Evolutionary conservation across 78 protist genomes (phyloP), one percentile per base, ranked within the genome.

Genomic region (Polysphondylium violaceum): DNA sequence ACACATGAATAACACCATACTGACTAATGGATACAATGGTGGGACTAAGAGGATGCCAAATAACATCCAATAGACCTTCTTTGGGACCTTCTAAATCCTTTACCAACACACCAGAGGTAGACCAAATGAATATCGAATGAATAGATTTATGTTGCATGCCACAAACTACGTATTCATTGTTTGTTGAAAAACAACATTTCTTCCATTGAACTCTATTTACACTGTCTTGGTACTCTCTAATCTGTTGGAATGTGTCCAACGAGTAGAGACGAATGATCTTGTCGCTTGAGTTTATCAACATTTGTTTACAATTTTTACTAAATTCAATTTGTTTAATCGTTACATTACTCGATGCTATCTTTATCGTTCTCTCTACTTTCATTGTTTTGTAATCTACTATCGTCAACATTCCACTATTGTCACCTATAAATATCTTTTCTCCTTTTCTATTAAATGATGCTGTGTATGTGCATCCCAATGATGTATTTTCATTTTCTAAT

Each of bases 11-110:
- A 11, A 77, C 35, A 44, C 96, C 96, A 17, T 72, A 12, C 14
- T 25, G 31, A 31, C 60, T 25, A 11, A 72, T 55, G 1, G 79
- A 31, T 29, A 87, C 53, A 3, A 93, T 65, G 9, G 77, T 76
- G 5, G 96, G 96, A 27, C 93, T 53, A 35, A 76, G 29, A 21
- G 96, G 96, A 61, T 93, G 96, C 96, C 96, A 93, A 19, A 38
- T 0, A 0, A 88, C 61, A 56, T 90, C 94, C 0, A 50, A 58
- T 1, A 94, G n/a, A 12, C 96, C 96, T 47, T 94, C 96, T 40
- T 78, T 94, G 38, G 96, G 96, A 31, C 96, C 96, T 38, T 94
- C 96, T 19, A 94, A 64, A 56, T 75, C 89, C 33, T 94, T 94
- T 16, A 76, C 87, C 5, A 94, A 33, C 38, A 73, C 64, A 36